Conservation (phyloP, 75 land plant genomes). For the Chamaecyparis obtusa region DNA sequence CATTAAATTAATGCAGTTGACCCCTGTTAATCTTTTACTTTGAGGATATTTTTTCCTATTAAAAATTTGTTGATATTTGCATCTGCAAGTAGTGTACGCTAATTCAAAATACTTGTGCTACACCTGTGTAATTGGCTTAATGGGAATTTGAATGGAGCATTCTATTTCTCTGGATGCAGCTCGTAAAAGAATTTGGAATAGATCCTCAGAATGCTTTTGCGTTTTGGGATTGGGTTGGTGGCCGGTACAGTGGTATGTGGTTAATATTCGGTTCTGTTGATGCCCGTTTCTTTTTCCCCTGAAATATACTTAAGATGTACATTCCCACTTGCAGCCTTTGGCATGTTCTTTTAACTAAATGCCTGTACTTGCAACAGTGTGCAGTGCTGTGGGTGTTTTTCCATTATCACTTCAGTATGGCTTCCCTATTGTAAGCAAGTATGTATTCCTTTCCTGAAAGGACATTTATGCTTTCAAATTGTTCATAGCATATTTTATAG, state of each 20-base stretch:
- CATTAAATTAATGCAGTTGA: background rate
- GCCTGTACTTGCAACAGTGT: constrained; percentile 51
- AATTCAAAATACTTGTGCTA: background rate
- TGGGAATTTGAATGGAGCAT: background rate
- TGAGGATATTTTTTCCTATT: background rate
- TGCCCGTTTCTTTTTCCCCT: background rate
- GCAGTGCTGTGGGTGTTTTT: constrained; percentile 98
- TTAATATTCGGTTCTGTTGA: background rate
- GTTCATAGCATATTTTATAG: background rate
- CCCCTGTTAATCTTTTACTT: background rate
- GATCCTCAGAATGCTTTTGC: constrained; percentile 97
- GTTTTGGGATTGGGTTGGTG: constrained; percentile 99
- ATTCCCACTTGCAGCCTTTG: background rate
- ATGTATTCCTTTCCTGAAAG: constrained; percentile 22
- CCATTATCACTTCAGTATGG: constrained; percentile 97
- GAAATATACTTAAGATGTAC: background rate
- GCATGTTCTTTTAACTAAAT: background rate
- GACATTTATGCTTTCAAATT: background rate
- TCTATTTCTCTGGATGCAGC: constrained; percentile 45
- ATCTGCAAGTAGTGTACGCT: background rate
- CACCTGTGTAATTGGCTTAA: background rate
- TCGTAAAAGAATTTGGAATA: constrained; percentile 95
- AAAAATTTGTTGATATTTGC: background rate
- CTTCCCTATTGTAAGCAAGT: constrained; percentile 77
- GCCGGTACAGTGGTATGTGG: constrained; percentile 91